Percentiles rank a stretch among this genome's conserved stretches.
phyloP scores from a whole-genome alignment of 768 basidiomycete species.

The Kwoniella dejecticola region DNA sequence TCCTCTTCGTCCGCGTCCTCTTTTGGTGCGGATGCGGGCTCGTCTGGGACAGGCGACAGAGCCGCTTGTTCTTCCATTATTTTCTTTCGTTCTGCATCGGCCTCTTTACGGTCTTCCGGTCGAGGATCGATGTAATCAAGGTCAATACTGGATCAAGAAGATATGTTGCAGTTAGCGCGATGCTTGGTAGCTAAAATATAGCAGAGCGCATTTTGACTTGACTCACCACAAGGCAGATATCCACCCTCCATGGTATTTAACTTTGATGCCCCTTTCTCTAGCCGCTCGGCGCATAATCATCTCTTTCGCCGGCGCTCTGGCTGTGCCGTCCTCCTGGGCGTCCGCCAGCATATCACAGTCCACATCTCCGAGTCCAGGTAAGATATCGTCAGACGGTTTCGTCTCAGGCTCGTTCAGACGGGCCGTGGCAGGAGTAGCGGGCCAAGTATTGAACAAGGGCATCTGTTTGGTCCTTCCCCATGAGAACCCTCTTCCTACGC shows the following conservation, averaged over 20 bases:
- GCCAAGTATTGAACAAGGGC: slow-evolving; percentile 46
- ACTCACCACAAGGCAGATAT: slow-evolving; percentile 51
- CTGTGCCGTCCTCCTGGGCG: slow-evolving; percentile 44
- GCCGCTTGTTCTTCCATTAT: slow-evolving; percentile 18
- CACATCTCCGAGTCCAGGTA: slow-evolving; percentile 44
- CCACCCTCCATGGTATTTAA: slow-evolving; percentile 48
- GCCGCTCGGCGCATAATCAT: slow-evolving; percentile 47
- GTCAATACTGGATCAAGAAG: slow-evolving; percentile 39
- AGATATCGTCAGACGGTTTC: slow-evolving; percentile 32
- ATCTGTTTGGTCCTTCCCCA: slow-evolving; percentile 52
- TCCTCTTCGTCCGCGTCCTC: slow-evolving; percentile 15
- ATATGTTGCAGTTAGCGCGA: too few relatives aligned
- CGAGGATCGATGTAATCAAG: slow-evolving; percentile 48
- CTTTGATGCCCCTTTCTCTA: slow-evolving; percentile 47
- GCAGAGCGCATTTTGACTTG: too few relatives aligned
- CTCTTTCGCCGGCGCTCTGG: slow-evolving; percentile 40
- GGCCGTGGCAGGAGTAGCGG: slow-evolving; percentile 36
- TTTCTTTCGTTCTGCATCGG: slow-evolving; percentile 21
- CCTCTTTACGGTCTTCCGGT: slow-evolving; percentile 32
- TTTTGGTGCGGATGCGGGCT: background rate
- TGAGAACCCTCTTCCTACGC: slow-evolving; percentile 46
- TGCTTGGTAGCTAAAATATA: too few relatives aligned
- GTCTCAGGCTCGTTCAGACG: slow-evolving; percentile 29
- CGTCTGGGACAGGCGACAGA: background rate
- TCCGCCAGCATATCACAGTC: slow-evolving; percentile 54